These are phyloP conservation scores for Ephemerocybe angulata DNA, from an alignment of 768 basidiomycete species.

Conservation along the genomic window DNA sequence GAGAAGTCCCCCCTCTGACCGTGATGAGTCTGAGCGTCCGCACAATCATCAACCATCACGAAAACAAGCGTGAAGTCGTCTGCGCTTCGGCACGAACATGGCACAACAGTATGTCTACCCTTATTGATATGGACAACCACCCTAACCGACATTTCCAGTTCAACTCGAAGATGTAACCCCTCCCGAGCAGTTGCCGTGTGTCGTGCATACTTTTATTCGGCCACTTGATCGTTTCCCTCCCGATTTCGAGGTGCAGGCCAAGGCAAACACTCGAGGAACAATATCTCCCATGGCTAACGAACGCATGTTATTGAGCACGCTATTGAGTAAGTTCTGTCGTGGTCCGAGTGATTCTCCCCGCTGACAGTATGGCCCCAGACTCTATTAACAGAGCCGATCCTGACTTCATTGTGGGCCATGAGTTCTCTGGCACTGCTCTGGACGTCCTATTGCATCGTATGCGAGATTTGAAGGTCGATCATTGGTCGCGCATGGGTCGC, in stretches of 20 bases:
- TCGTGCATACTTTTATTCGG: slow-evolving; percentile 84
- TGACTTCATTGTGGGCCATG: slow-evolving; percentile 92
- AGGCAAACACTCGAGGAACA: slow-evolving; percentile 56
- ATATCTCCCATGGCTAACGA: slow-evolving; percentile 80
- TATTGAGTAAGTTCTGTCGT: slow-evolving; percentile 54
- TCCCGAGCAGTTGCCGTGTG: slow-evolving; percentile 79
- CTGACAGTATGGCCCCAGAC: slow-evolving; percentile 36
- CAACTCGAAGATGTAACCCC: slow-evolving; percentile 90
- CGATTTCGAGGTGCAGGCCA: slow-evolving; percentile 72
- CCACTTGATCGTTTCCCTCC: slow-evolving; percentile 85
- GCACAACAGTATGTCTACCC: slow-evolving; percentile 48
- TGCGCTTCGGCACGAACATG: slow-evolving; percentile 82
- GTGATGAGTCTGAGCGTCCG: slow-evolving; percentile 86
- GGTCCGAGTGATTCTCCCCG: neutral
- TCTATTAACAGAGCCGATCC: slow-evolving; percentile 85
- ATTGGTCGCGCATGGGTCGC: slow-evolving; percentile 92
- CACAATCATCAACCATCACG: slow-evolving; percentile 89
- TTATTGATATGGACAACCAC: neutral
- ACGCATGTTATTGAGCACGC: slow-evolving; percentile 75
- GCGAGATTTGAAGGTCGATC: slow-evolving; percentile 84
- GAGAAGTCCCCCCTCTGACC: slow-evolving; percentile 84
- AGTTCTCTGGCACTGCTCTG: slow-evolving; percentile 84
- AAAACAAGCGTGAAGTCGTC: slow-evolving; percentile 92
- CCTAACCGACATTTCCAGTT: slow-evolving; percentile 41
- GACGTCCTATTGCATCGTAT: slow-evolving; percentile 91